phyloP scores from a whole-genome alignment of 192 early-diverging fungal genomes.

The Obelidium mucronatum region DNA sequence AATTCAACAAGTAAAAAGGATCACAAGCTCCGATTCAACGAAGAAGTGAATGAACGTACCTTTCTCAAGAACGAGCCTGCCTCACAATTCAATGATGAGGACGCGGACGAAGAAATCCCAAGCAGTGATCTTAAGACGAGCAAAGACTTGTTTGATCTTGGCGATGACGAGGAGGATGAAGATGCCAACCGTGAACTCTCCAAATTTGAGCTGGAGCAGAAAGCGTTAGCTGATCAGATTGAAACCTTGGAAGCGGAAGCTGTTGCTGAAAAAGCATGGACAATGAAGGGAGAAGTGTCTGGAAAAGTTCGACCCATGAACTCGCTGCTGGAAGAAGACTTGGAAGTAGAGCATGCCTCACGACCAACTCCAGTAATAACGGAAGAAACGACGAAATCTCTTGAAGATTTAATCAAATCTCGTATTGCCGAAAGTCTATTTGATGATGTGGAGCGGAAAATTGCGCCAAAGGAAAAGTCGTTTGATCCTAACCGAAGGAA shows the following conservation, averaged over 20 bases:
- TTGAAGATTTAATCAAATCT: slow-evolving; percentile 94
- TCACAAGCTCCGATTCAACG: slow-evolving; percentile 39
- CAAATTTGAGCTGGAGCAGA: slow-evolving; percentile 82
- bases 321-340: slow-evolving; percentile 91
- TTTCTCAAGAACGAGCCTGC: slow-evolving; percentile 32
- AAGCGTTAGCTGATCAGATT: slow-evolving; percentile 74
- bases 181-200: slow-evolving; percentile 58
- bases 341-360: slow-evolving; percentile 88
- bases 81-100: slow-evolving; percentile 49
- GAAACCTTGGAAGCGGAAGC: slow-evolving; percentile 86
- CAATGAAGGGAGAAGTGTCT: slow-evolving; percentile 84
- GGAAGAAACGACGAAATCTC: slow-evolving; percentile 81
- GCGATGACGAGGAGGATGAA: slow-evolving; percentile 59
- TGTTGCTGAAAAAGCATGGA: slow-evolving; percentile 86
- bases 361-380: slow-evolving; percentile 97
- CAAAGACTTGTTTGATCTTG: slow-evolving; percentile 64
- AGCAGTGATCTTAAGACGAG: slow-evolving; percentile 49
- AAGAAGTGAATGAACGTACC: slow-evolving; percentile 20
- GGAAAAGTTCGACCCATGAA: slow-evolving; percentile 86
- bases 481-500: slow-evolving; percentile 70
- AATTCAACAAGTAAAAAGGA: slow-evolving; percentile 48
- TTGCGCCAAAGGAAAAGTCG: slow-evolving; percentile 64
- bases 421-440: slow-evolving; percentile 89
- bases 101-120: slow-evolving; percentile 50
- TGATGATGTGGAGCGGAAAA: slow-evolving; percentile 93